phyloP scores from a whole-genome alignment of 2,329 filamentous ascomycete species.

The Calonectria hawksworthii region DNA sequence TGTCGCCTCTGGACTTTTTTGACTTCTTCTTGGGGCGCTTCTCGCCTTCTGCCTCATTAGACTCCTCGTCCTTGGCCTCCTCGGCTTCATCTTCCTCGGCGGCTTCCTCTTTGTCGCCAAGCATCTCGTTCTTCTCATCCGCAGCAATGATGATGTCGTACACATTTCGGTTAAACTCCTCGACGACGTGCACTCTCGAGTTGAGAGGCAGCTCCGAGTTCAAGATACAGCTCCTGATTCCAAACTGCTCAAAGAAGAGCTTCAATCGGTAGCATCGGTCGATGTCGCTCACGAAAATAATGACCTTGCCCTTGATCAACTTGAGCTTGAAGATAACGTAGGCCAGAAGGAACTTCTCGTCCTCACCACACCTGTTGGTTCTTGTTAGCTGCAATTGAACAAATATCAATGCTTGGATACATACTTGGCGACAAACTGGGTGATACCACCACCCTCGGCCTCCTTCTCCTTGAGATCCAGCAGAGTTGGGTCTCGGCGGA shows the following conservation, averaged over 20 bases:
- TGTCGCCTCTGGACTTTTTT: conserved; percentile 74
- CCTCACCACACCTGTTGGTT: conserved; percentile 80
- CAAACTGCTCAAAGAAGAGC: conserved; percentile 96
- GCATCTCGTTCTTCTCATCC: conserved; percentile 89
- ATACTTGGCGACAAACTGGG: conserved; percentile 88
- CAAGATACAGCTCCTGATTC: conserved; percentile 91
- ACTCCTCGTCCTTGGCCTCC: conserved; percentile 46
- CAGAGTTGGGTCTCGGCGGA: conserved; percentile 84
- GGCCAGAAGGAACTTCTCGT: conserved; percentile 93
- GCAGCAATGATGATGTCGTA: conserved; percentile 99
- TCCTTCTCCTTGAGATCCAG: conserved; percentile 88
- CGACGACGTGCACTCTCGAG: conserved; percentile 91
- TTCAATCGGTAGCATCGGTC: conserved; percentile 93
- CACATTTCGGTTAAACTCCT: conserved; percentile 96
- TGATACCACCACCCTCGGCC: conserved; percentile 80
- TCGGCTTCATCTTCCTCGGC: conserved; percentile 61
- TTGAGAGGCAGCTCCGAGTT: conserved; percentile 97
- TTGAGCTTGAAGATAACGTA: conserved; percentile 97
- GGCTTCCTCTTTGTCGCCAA: conserved; percentile 74
- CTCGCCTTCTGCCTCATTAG: conserved; percentile 41
- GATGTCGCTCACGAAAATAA: conserved; percentile 82
- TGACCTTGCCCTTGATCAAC: conserved; percentile 91
- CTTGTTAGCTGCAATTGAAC: conserved; percentile 30
- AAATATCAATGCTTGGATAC: conserved; percentile 35
- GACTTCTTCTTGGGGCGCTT: conserved; percentile 51